Conservation (phyloP, 2,329 filamentous ascomycete genomes). For the Myriosclerotinia scirpicola region DNA sequence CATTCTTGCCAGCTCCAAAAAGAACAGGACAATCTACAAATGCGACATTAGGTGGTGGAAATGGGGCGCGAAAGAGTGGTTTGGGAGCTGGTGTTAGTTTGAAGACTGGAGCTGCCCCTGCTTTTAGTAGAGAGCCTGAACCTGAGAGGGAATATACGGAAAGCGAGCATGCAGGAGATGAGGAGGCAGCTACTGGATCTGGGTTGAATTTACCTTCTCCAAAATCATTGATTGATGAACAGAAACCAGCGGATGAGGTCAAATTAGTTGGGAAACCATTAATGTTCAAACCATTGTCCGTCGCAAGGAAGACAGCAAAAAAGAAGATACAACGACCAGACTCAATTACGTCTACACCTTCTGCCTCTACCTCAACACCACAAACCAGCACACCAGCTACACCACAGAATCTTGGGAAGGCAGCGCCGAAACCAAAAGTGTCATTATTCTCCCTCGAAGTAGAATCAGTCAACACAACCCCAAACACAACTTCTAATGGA, state of each 20-base stretch:
- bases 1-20: conserved; percentile 84
- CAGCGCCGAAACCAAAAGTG: conserved; percentile 60
- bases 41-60: conserved; percentile 38
- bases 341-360: conserved; percentile 28
- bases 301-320: conserved; percentile 71
- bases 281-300: conserved; percentile 87
- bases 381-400: conserved; percentile 27
- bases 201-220: conserved; percentile 46
- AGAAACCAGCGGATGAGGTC: conserved; percentile 60
- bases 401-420: conserved; percentile 24
- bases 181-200: conserved; percentile 32
- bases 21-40: conserved; percentile 47
- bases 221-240: conserved; percentile 53
- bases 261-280: conserved; percentile 75
- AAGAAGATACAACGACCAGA: conserved; percentile 50
- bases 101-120: conserved; percentile 80
- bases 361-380: conserved; percentile 33
- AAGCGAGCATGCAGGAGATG: conserved; percentile 30
- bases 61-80: conserved; percentile 36
- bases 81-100: conserved; percentile 62
- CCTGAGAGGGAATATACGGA: conserved; percentile 31
- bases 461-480: conserved; percentile 38
- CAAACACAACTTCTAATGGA: conserved; percentile 27
- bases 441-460: conserved; percentile 68
- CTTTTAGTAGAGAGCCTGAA: conserved; percentile 65